These are phyloP conservation scores for Metschnikowia dekortorum DNA, from an alignment of 805 yeast genomes.

Conservation along the genomic window DNA sequence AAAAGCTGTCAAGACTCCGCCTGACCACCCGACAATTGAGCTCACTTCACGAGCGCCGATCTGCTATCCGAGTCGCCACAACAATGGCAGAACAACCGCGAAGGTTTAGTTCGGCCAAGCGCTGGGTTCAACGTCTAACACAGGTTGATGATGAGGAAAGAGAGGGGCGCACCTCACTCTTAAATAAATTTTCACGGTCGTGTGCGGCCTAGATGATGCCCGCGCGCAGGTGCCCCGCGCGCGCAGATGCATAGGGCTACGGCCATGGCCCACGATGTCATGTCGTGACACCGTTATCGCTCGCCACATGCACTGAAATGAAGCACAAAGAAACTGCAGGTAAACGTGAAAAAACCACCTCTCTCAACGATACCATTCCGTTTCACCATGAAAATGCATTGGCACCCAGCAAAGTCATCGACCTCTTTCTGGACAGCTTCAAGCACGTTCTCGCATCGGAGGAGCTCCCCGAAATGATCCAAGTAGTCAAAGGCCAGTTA, in stretches of 20 bases:
- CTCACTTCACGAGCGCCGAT: constrained; percentile 76
- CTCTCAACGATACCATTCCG: constrained; percentile 27
- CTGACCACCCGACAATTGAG: constrained; percentile 35
- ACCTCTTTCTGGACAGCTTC: constrained; percentile 32
- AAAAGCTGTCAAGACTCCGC: constrained; percentile 47
- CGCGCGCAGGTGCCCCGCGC: neutral
- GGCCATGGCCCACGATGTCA: neutral
- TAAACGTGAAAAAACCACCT: neutral
- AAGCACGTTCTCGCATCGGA: constrained; percentile 30
- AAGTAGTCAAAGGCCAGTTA: constrained; percentile 63
- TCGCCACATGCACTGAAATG: neutral
- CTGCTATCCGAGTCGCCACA: constrained; percentile 46
- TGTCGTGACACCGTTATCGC: neutral
- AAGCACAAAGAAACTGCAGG: no score
- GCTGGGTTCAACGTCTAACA: constrained; percentile 47
- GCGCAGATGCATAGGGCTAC: constrained; percentile 5
- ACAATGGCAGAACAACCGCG: constrained; percentile 25
- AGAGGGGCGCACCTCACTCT: constrained; percentile 1
- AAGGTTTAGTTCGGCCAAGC: constrained; percentile 23
- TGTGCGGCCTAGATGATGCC: neutral
- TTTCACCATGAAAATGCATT: constrained; percentile 29
- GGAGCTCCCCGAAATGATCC: constrained; percentile 45
- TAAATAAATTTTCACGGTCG: constrained; percentile 1
- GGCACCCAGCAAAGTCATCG: constrained; percentile 32
- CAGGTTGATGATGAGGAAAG: constrained; percentile 41